Base-by-base conservation (phyloP, 106 monocot species). In the Cymbidium sinense region DNA sequence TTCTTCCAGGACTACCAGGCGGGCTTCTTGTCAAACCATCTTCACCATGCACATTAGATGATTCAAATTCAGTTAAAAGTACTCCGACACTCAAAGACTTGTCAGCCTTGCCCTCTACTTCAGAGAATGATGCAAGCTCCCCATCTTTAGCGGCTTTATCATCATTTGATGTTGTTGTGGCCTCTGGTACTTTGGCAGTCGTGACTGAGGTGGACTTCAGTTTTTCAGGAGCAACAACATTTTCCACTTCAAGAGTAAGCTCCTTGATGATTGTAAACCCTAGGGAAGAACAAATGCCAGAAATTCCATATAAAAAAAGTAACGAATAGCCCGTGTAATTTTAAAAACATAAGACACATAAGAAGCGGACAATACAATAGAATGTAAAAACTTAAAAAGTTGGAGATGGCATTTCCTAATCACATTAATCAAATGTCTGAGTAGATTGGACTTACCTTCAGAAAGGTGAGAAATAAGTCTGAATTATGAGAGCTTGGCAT, bases 231-330 rank as follows among this genome's bases (percentile, higher is more conserved):
- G 87, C 72, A 61, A 82, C 61, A 21, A 71, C 70, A 70, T 89
- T 85, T 47, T 91, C 84, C 37, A 86, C 81, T 64, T 85, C 87
- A 76, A 78, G 47, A 77, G 79, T 82, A 31, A 90, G 81, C 35
- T 87, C 88, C 78, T 93, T 96, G 33, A 82, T 87, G 70, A 91
- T 43, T 39, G 82, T 50, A 78, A 96, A 96, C 64, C 93, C 96
- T 96, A 74, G n/a, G n/a, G n/a, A 70, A 25, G 74, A 74, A 27
- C 34, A 36, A 5, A 6, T 39, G 21, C 20, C 5, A 71, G 21
- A 71, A 39, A 71, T 15, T 71, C 71, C 15, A 67, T n/a, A 23
- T 67, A 67, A 31, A 67, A 67, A 13, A n/a, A 58, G 67, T 3
- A 13, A 67, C 2, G 33, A 67, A n/a, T n/a, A n/a, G 58, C 58